Conservation (phyloP, 257 asterid species). For the Lycium barbarum region DNA sequence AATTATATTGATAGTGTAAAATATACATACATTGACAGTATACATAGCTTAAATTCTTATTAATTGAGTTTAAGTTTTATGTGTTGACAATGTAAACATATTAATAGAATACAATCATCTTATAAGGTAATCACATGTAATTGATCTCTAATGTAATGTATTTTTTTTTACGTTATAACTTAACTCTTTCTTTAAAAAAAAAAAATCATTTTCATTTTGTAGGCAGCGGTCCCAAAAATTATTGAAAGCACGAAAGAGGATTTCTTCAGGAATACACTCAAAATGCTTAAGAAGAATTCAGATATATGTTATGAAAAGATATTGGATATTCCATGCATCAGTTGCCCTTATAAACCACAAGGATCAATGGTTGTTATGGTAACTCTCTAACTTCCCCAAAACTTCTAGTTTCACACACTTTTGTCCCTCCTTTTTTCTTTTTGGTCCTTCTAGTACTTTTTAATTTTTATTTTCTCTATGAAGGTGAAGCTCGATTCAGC, state of each 20-base stretch:
- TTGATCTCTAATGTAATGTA: background rate
- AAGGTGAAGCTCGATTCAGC: slow-evolving; percentile 69
- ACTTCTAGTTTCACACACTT: background rate
- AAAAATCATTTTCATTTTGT: background rate
- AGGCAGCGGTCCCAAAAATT: slow-evolving; percentile 88
- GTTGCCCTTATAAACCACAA: slow-evolving; percentile 68
- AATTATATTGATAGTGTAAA: background rate
- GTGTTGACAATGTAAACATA: background rate
- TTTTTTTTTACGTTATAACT: background rate
- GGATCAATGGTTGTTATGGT: slow-evolving; percentile 95
- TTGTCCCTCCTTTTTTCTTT: background rate
- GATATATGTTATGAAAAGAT: slow-evolving; percentile 57
- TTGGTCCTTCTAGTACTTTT: background rate
- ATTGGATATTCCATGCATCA: slow-evolving; percentile 61
- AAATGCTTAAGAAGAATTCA: slow-evolving; percentile 57
- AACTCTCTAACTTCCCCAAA: background rate
- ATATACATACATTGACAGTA: background rate
- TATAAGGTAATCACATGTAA: background rate
- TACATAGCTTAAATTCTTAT: background rate
- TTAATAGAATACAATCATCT: background rate
- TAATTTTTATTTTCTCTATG: background rate
- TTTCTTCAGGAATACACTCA: slow-evolving; percentile 54
- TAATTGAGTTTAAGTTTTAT: background rate
- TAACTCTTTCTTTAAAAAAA: background rate
- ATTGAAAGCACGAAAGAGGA: slow-evolving; percentile 60